phyloP scores from a whole-genome alignment of 176 grass and related monocot species.

The Dendrocalamus sinicus region DNA sequence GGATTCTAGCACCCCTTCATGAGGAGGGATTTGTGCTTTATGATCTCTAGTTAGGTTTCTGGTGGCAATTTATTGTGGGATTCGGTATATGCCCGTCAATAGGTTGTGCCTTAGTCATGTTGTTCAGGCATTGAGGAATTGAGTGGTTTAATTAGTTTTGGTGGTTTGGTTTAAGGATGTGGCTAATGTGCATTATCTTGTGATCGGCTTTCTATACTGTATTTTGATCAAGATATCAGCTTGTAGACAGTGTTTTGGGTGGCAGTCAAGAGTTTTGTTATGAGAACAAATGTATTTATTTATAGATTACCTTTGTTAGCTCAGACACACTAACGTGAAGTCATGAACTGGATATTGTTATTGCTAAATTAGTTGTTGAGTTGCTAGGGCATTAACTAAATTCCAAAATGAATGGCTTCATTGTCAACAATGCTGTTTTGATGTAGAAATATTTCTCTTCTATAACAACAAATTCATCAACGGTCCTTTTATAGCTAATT shows the following conservation, averaged over 20 bases:
- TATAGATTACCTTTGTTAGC: background rate
- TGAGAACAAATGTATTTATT: background rate
- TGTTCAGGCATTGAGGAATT: background rate
- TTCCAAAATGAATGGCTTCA: background rate
- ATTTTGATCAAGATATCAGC: constrained; percentile 25
- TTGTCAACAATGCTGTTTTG: background rate
- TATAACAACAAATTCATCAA: background rate
- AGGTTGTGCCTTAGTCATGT: background rate
- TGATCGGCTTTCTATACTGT: background rate
- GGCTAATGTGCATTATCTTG: background rate
- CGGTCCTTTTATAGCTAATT: background rate
- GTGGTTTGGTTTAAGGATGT: constrained; percentile 17
- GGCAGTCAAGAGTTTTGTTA: background rate
- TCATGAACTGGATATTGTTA: background rate
- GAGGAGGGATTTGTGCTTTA: background rate
- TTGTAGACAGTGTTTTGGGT: background rate
- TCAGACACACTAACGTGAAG: background rate
- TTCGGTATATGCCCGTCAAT: background rate
- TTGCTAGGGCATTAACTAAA: constrained; percentile 5
- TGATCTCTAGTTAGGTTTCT: background rate
- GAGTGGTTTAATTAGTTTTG: constrained; percentile 1
- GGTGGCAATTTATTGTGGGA: constrained; percentile 7
- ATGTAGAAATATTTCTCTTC: background rate
- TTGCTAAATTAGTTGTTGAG: constrained; percentile 7
- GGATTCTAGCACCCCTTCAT: background rate